These are phyloP conservation scores for Elongisporangium undulatum DNA, from an alignment of 352 stramenopile species.

Conservation along the genomic window DNA sequence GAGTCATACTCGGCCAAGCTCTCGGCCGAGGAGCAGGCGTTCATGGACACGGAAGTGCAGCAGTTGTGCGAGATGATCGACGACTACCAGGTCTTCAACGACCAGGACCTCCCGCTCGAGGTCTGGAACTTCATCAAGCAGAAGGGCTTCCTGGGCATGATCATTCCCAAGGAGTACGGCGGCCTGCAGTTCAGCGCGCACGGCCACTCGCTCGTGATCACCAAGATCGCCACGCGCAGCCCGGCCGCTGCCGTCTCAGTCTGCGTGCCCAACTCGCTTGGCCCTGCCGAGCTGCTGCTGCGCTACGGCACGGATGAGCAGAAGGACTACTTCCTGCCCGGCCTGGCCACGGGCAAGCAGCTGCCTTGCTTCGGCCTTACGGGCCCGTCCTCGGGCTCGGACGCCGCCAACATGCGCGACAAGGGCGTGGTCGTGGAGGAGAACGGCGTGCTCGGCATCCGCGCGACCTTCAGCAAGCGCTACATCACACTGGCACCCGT, in stretches of 20 bases:
- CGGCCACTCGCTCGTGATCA: conserved; percentile 90
- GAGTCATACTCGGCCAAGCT: conserved; percentile 94
- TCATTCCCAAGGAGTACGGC: conserved; percentile 97
- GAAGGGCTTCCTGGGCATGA: conserved; percentile 97
- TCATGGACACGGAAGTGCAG: conserved; percentile 96
- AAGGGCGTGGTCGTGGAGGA: conserved; percentile 91
- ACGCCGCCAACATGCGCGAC: conserved; percentile 95
- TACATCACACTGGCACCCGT: conserved; percentile 99
- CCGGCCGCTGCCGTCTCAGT: conserved; percentile 91
- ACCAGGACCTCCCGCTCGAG: conserved; percentile 90
- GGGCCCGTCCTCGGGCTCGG: conserved; percentile 92
- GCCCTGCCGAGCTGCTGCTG: conserved; percentile 94
- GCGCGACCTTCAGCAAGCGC: conserved; percentile 97
- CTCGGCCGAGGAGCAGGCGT: conserved; percentile 90
- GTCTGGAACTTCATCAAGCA: conserved; percentile 96
- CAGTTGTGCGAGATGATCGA: conserved; percentile 95
- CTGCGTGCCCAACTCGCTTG: conserved; percentile 97
- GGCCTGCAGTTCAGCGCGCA: conserved; percentile 88
- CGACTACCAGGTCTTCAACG: conserved; percentile 91
- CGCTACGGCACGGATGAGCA: conserved; percentile 95
- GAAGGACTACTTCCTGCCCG: conserved; percentile 95
- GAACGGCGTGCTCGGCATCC: conserved; percentile 94
- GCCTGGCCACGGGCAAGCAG: conserved; percentile 92
- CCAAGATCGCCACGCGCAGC: conserved; percentile 92
- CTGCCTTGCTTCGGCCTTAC: conserved; percentile 98